phyloP scores from a whole-genome alignment of 352 stramenopile genomes.

The Thraustochytrium sp. region DNA sequence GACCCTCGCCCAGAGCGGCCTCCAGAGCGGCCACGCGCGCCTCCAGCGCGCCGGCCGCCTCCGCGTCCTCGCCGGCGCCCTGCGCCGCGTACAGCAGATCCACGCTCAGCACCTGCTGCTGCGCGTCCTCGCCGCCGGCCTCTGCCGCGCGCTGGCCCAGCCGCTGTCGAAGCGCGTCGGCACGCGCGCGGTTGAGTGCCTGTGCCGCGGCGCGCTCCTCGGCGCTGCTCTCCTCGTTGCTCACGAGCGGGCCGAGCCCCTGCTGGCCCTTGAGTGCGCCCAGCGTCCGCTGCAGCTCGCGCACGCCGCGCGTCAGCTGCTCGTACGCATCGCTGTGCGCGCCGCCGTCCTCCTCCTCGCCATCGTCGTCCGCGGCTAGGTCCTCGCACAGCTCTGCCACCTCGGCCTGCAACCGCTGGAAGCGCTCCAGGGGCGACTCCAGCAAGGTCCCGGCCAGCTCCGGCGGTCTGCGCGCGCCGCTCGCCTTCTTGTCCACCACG shows the following conservation, averaged over 20 bases:
- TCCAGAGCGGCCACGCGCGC: background rate
- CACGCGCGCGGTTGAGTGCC: background rate
- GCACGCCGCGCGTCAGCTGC: background rate
- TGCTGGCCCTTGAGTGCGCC: background rate
- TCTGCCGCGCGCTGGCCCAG: background rate
- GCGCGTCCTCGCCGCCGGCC: background rate
- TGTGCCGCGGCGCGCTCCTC: background rate
- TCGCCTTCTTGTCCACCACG: background rate
- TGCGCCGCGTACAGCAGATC: slow-evolving; percentile 17
- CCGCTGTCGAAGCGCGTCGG: background rate
- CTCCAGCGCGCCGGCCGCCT: background rate
- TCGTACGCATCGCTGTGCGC: slow-evolving; percentile 5
- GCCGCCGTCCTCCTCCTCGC: background rate
- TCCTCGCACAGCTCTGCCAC: background rate
- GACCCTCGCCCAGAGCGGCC: background rate
- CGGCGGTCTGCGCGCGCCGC: background rate
- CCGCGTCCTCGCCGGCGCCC: no score
- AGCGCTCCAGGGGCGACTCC: slow-evolving; percentile 26
- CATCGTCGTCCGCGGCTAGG: background rate
- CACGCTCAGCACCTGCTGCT: background rate
- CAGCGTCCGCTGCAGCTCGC: background rate
- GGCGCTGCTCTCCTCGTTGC: background rate
- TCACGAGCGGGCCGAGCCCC: background rate
- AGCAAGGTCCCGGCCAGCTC: background rate
- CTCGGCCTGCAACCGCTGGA: background rate